Conservation (phyloP, 495 filamentous ascomycete species). For the Parathielavia hyrcaniae region DNA sequence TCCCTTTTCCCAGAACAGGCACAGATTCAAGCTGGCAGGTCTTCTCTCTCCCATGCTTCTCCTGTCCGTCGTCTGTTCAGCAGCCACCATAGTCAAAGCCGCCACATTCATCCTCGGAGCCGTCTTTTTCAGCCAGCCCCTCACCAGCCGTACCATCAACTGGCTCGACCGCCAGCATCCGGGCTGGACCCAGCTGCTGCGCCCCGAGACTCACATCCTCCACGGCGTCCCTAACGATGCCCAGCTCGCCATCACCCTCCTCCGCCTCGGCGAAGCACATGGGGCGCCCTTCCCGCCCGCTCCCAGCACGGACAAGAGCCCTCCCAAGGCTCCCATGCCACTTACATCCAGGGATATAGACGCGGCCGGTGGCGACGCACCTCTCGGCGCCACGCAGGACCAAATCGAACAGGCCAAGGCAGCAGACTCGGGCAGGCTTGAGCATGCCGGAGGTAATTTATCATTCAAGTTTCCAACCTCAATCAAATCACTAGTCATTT, state of each 20-base stretch:
- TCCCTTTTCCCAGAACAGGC: not conserved
- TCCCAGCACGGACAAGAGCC: not conserved
- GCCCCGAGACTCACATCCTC: not conserved
- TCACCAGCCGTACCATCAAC: not conserved
- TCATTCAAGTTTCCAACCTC: no score
- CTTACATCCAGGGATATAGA: not conserved
- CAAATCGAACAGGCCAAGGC: not conserved
- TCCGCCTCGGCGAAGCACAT: not conserved
- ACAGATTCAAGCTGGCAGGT: not conserved
- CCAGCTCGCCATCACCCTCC: slow-evolving; percentile 1
- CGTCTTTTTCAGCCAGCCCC: not conserved
- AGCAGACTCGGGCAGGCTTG: not conserved
- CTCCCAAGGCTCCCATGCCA: not conserved
- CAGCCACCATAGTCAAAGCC: not conserved
- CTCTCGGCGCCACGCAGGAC: not conserved
- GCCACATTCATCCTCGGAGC: not conserved
- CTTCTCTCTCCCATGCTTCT: not conserved
- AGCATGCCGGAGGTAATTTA: not conserved
- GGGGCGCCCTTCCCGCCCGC: not conserved
- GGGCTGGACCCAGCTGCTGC: not conserved
- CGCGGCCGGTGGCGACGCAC: not conserved
- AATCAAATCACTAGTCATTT: no score
- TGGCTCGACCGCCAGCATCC: not conserved
- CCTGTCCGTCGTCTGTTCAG: not conserved
- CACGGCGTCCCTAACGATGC: not conserved